Evolutionary conservation across 1,139 yeast species (phyloP).

Genomic region (Geotrichum klebahnii): DNA sequence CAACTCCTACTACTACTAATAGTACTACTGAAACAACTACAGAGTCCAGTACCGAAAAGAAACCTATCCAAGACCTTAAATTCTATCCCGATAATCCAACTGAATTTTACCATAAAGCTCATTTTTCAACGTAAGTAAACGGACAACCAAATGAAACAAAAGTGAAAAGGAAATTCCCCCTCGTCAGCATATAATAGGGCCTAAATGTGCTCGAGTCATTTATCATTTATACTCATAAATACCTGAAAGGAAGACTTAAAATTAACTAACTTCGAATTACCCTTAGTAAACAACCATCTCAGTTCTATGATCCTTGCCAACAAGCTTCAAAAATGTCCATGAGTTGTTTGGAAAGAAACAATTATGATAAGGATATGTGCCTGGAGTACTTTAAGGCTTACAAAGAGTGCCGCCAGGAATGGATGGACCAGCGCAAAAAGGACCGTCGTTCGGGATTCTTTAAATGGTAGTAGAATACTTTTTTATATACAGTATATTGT

Average conservation of each 20-base stretch:
- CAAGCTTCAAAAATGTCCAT: constrained; percentile 84
- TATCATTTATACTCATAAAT: background rate
- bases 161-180: too few relatives aligned
- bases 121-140: constrained; percentile 45
- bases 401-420: constrained; percentile 83
- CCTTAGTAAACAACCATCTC: constrained; percentile 66
- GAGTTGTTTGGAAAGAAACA: constrained; percentile 69
- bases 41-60: constrained; percentile 2
- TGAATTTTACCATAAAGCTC: constrained; percentile 55
- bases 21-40: background rate
- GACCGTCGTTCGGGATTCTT: constrained; percentile 23
- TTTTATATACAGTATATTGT: too few relatives aligned
- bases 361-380: constrained; percentile 73
- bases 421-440: constrained; percentile 40
- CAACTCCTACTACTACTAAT: background rate
- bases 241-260: too few relatives aligned
- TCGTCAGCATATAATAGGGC: too few relatives aligned
- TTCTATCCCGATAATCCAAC: constrained; percentile 84
- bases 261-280: too few relatives aligned
- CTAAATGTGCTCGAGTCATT: too few relatives aligned
- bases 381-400: constrained; percentile 87
- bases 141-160: background rate
- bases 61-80: constrained; percentile 32
- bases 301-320: constrained; percentile 88
- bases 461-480: constrained; percentile 18